Conservation (phyloP, 176 grass and related monocot genomes). For the Bolboschoenus planiculmis region DNA sequence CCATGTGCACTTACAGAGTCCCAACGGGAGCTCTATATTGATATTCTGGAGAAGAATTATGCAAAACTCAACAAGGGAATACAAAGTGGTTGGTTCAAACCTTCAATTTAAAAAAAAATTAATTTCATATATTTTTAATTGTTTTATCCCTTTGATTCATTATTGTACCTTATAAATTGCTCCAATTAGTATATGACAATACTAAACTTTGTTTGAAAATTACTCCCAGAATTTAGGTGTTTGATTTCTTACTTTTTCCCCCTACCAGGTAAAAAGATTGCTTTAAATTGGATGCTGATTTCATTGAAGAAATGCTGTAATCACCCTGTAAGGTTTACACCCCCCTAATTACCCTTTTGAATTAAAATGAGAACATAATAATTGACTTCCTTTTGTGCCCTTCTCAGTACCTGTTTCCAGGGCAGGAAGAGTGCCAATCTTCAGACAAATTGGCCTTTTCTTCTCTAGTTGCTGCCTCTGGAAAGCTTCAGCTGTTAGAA, state of each 20-base stretch:
- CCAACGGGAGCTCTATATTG: constrained; percentile 62
- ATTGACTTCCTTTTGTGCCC: not conserved
- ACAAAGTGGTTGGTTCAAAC: constrained; percentile 32
- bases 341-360: constrained; percentile 2
- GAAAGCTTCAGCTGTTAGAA: constrained; percentile 57
- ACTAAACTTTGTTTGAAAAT: not conserved
- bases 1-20: constrained; percentile 51
- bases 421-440: constrained; percentile 25
- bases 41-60: constrained; percentile 70
- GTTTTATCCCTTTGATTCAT: not conserved
- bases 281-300: constrained; percentile 50
- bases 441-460: constrained; percentile 31
- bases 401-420: constrained; percentile 51
- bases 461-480: constrained; percentile 53
- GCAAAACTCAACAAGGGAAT: constrained; percentile 48
- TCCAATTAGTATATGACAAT: not conserved
- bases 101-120: not conserved
- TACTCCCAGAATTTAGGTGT: not conserved
- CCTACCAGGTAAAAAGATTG: constrained; percentile 43
- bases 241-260: not conserved
- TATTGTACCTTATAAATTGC: not conserved
- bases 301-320: constrained; percentile 57
- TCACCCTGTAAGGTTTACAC: constrained; percentile 43
- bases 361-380: not conserved
- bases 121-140: not conserved